A percentile compares a stretch with the other conserved stretches of the same genome.
phyloP scores from a whole-genome alignment of 2,329 filamentous ascomycete genomes.

The Colletotrichum sp. region DNA sequence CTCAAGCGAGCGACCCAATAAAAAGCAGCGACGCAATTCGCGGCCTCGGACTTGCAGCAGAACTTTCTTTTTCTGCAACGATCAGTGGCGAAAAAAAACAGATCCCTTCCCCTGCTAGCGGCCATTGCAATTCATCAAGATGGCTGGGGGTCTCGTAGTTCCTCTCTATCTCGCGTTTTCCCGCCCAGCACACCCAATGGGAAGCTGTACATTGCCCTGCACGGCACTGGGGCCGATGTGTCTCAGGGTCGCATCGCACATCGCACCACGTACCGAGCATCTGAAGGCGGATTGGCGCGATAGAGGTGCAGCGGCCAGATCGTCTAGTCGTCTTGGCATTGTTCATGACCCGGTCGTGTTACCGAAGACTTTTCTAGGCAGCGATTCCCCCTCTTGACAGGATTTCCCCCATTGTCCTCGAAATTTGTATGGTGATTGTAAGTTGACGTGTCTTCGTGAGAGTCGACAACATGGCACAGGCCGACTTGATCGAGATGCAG shows the following conservation, averaged over 20 bases:
- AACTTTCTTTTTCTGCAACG: neutral
- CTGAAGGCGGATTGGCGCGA: conserved; percentile 13
- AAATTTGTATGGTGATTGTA: accelerated
- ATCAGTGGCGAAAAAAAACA: neutral
- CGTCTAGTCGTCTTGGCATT: conserved; percentile 2
- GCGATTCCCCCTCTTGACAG: neutral
- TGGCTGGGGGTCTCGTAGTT: neutral
- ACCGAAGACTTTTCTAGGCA: neutral
- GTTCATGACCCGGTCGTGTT: neutral
- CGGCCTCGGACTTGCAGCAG: neutral
- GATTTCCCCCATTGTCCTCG: neutral
- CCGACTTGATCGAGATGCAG: neutral
- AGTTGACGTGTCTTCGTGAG: too few species aligned
- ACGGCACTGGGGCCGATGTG: neutral
- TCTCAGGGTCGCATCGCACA: conserved; percentile 10
- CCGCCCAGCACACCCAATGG: neutral
- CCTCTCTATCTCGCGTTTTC: neutral
- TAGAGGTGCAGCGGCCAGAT: conserved; percentile 6
- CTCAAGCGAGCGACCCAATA: neutral
- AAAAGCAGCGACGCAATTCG: neutral
- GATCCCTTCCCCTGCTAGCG: conserved; percentile 2
- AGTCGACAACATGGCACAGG: neutral
- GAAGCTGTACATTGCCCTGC: neutral
- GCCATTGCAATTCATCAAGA: neutral
- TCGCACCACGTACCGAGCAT: conserved; percentile 13